These are phyloP conservation scores for Avena eriantha DNA, from an alignment of 176 grass and related monocot genomes.

Conservation along the genomic window DNA sequence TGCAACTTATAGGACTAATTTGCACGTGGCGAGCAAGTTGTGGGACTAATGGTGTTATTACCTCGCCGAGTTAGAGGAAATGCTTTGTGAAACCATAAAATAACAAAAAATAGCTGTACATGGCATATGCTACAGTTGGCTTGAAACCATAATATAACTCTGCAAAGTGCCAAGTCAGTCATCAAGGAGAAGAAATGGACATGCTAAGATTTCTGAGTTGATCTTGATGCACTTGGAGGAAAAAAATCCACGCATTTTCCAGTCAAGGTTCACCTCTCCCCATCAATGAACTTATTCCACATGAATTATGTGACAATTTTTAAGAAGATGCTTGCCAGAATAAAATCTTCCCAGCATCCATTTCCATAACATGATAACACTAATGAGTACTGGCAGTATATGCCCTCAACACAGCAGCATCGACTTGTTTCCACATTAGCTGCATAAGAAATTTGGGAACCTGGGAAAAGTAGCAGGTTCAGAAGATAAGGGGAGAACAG, in stretches of 20 bases:
- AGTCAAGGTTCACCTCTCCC: background rate
- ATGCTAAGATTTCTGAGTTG: background rate
- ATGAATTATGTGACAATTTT: no score
- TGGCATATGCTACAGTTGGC: background rate
- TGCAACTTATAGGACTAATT: no score
- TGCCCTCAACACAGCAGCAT: background rate
- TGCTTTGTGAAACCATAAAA: background rate
- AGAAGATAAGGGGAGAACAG: background rate
- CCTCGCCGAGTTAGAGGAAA: background rate
- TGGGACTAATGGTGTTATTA: no score
- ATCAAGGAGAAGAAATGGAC: background rate
- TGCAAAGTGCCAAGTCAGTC: background rate
- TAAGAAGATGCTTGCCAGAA: background rate
- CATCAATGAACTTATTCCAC: background rate
- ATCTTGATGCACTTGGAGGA: background rate
- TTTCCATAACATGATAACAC: background rate
- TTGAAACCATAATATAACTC: no score
- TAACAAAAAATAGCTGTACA: background rate
- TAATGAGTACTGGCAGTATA: background rate
- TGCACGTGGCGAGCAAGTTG: no score
- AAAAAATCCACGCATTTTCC: background rate
- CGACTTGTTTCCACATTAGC: background rate
- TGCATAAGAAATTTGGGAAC: background rate
- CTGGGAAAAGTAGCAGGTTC: background rate
- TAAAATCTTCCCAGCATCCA: background rate